Percentiles rank a stretch among this genome's conserved stretches.
phyloP scores from a whole-genome alignment of 148 eudicot genomes.

The Salicornia ramosissima region DNA sequence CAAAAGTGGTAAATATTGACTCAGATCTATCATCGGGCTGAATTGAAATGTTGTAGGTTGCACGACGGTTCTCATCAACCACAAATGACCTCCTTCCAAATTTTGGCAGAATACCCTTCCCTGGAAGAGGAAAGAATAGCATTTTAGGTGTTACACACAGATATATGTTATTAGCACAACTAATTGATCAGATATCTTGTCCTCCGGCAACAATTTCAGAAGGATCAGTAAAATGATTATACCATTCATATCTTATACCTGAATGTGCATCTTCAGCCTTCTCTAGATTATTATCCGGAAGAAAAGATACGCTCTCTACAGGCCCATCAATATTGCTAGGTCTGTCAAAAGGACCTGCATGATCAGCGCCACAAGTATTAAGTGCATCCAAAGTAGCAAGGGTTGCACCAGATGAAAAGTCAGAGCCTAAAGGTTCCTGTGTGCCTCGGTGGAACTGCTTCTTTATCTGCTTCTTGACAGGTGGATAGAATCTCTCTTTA shows the following conservation, averaged over 20 bases:
- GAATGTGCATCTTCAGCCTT: conserved; percentile 51
- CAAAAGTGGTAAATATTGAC: conserved; percentile 57
- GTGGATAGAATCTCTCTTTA: conserved; percentile 33
- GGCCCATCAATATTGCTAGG: conserved; percentile 38
- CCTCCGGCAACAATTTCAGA: neutral
- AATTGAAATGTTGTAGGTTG: conserved; percentile 49
- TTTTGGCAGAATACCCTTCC: conserved; percentile 43
- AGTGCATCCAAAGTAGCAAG: conserved; percentile 39
- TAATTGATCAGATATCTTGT: no score
- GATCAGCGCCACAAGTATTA: conserved; percentile 30
- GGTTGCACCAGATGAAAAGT: conserved; percentile 50
- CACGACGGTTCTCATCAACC: conserved; percentile 67
- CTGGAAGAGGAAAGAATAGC: conserved; percentile 26
- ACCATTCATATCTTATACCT: conserved; percentile 36
- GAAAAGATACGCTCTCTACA: conserved; percentile 43
- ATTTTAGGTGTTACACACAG: neutral
- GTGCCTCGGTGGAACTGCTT: conserved; percentile 36
- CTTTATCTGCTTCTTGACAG: conserved; percentile 47
- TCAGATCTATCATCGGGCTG: conserved; percentile 35
- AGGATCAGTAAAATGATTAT: neutral
- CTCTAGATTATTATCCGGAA: conserved; percentile 44
- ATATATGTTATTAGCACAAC: neutral
- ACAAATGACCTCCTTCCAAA: conserved; percentile 48
- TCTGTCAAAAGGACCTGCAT: conserved; percentile 36
- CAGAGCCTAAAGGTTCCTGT: conserved; percentile 66